Evolutionary conservation across 768 basidiomycete species (phyloP).

Genomic region (Leucocoprinus birnbaumii): DNA sequence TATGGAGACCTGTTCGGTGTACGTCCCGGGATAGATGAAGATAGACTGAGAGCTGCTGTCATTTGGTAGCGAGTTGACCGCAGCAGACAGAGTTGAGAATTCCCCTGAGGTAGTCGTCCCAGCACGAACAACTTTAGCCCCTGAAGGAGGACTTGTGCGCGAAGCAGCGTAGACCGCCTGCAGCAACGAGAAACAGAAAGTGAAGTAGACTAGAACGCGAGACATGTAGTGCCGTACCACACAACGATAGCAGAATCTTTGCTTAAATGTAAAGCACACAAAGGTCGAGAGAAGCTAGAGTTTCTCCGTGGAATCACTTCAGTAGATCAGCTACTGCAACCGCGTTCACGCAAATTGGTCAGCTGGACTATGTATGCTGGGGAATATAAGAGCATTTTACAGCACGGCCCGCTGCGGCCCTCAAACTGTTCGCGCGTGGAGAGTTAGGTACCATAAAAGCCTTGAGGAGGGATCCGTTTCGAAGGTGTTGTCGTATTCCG

Average conservation of each 20-base stretch:
- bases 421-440: no score
- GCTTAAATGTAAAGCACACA: no score
- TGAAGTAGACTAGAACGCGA: background rate
- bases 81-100: conserved; percentile 36
- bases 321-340: background rate
- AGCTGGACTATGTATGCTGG: background rate
- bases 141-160: conserved; percentile 39
- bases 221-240: no score
- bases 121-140: conserved; percentile 38
- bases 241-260: no score
- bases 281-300: background rate
- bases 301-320: background rate
- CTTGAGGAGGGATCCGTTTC: no score
- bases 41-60: conserved; percentile 35
- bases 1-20: conserved; percentile 42
- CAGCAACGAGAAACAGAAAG: background rate
- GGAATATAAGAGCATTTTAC: background rate
- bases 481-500: no score
- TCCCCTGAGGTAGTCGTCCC: conserved; percentile 37
- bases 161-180: conserved; percentile 23
- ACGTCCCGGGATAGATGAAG: conserved; percentile 48
- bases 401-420: conserved; percentile 6
- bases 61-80: conserved; percentile 38
- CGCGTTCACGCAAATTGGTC: background rate
- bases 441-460: no score